Evolutionary conservation across 139 green algal species (phyloP), one percentile per base, ranked within the genome.

Genomic region (Chlamydomonas schloesseri): DNA sequence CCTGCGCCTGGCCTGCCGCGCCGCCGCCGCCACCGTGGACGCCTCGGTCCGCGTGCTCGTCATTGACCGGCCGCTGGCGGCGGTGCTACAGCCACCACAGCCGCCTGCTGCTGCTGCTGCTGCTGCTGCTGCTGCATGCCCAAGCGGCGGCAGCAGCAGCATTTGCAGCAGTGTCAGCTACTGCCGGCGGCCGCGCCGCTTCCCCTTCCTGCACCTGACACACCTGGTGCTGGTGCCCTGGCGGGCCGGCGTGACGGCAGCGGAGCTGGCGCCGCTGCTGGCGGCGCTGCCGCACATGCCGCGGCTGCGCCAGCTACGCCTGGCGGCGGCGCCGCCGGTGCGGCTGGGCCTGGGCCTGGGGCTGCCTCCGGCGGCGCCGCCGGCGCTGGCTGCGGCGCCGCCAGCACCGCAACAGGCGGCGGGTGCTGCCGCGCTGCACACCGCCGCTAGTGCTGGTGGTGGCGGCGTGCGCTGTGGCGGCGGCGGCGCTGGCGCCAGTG

Each of bases 251-350:
- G n/a, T 84, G 34, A 31, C 33, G 36, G 29, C 46, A 0, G 24
- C 58, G 18, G 78, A 84, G 65, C 65, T 84, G 46, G 29, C 29
- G 15, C 65, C 78, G 65, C 65, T 84, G 78, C 65, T 84, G 64
- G n/a, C 53, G 10, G 46, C 17, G 46, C 65, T 84, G 65, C 78
- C 78, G n/a, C 26, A 53, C 65, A 13, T 84, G 64, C 29, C n/a
- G 8, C 46, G 67, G 6, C 78, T 84, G 9, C 64, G 65, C 0
- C 64, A 84, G 65, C 1, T 84, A n/a, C 78, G 78, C 3, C 64
- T 84, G 46, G 46, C 46, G 60, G 60, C 24, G 60, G 23, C 60
- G 60, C 60, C 21, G 60, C 23, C 24, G 60, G 17, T 23, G 24
- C 21, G 20, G 60, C 60, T n/a, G 60, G 18, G 28, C 24, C 24